Evolutionary conservation across 2,329 filamentous ascomycete genomes (phyloP).

Genomic region (Ophiosphaerella narmari): DNA sequence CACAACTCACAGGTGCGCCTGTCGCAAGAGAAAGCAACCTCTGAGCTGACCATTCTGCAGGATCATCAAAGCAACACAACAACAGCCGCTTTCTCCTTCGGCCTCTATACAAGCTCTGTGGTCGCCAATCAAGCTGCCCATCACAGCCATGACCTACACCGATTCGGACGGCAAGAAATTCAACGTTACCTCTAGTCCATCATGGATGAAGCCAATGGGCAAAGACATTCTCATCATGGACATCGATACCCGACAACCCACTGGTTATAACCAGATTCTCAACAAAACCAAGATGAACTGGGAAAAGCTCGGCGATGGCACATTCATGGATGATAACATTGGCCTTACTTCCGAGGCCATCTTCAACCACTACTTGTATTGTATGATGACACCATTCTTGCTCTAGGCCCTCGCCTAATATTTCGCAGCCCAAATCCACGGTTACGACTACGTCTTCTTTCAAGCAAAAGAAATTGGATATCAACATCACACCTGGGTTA

Average conservation of each 20-base stretch:
- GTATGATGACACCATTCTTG: not conserved
- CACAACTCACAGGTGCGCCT: not conserved
- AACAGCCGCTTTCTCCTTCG: slow-evolving; percentile 40
- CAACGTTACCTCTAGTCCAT: not conserved
- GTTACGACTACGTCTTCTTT: slow-evolving; percentile 52
- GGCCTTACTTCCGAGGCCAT: not conserved
- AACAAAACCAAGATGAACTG: not conserved
- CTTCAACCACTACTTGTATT: slow-evolving; percentile 1
- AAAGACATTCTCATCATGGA: not conserved
- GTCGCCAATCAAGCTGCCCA: not conserved
- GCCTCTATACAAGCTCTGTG: slow-evolving; percentile 5
- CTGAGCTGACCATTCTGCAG: too few relatives aligned
- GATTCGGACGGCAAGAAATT: not conserved
- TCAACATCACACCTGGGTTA: slow-evolving; percentile 50
- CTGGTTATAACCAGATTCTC: not conserved
- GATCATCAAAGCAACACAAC: slow-evolving; percentile 20
- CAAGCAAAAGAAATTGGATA: slow-evolving; percentile 39
- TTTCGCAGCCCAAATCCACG: slow-evolving; percentile 44
- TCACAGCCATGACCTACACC: not conserved
- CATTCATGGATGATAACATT: not conserved
- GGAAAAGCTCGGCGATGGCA: not conserved
- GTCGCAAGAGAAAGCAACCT: too few relatives aligned
- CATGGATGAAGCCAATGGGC: not conserved
- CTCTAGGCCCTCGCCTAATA: slow-evolving; percentile 44
- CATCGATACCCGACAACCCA: not conserved